Evolutionary conservation across 2,329 filamentous ascomycete genomes (phyloP), one percentile per base, ranked within the genome.

Genomic region (Fusarium acutatum): DNA sequence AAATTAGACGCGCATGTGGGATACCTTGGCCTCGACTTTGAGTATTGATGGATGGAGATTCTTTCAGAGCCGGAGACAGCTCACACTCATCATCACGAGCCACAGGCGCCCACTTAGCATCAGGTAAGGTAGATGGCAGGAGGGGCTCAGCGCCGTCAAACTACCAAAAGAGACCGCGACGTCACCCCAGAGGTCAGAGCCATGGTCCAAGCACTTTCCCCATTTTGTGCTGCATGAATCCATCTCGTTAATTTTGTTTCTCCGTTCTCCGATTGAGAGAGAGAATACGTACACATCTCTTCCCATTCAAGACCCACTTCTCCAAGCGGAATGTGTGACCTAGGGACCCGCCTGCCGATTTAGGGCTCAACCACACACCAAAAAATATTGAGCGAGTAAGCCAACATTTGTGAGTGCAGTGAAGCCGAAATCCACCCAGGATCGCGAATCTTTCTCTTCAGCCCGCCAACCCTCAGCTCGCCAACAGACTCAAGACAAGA

Each of bases 401-500:
- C 60, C 54, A 67, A 69, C 52, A 68, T 59, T 74, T 68, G 65
- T 73, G 70, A 67, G 58, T 69, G 63, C 59, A 73, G 75, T 73
- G 75, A 75, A 74, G 70, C 69, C 64, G 73, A 77, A 77, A 74
- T 73, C 76, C 75, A 78, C 77, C 74, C 67, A 71, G 76, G 74
- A 79, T 78, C 77, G 77, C 77, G 77, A 79, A 75, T 72, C 77
- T 77, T 74, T 69, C 75, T 79, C 78, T 77, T 72, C 72, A 78
- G 75, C 77, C 76, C 69, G 77, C 79, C 79, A 80, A 81, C 80
- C 78, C 81, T 78, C 78, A 82, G 79, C 80, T 81, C 79, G 80
- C 77, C 77, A 81, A 69, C 75, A 76, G 74, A 69, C 65, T 67
- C 72, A 70, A 73, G 61, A 63, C 67, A 76, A 67, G 69, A 68